Percentiles rank a stretch among this genome's conserved stretches.
These are phyloP conservation scores for Solanum pennellii DNA, from an alignment of 257 asterid genomes.

Conservation along the genomic window DNA sequence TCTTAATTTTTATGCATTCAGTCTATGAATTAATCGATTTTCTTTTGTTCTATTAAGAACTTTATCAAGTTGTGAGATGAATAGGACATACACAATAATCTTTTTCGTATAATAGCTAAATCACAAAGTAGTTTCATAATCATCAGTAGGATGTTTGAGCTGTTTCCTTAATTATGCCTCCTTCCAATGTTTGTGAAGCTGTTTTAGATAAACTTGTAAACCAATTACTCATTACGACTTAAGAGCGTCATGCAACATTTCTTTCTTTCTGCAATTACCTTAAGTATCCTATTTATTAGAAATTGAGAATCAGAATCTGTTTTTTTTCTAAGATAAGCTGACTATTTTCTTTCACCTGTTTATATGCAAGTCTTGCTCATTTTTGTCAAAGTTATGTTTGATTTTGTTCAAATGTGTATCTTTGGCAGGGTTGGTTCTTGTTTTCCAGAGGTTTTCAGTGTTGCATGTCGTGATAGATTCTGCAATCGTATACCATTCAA, in stretches of 20 bases:
- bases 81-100: background rate
- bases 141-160: background rate
- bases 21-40: background rate
- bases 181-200: background rate
- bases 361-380: background rate
- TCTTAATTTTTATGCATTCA: background rate
- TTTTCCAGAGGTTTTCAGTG: constrained; percentile 13
- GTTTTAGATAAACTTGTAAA: background rate
- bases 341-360: background rate
- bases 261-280: background rate
- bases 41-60: background rate
- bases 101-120: background rate
- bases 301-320: background rate
- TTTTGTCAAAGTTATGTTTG: background rate
- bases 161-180: background rate
- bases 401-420: background rate
- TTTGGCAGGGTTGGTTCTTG: constrained; percentile 43
- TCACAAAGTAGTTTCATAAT: background rate
- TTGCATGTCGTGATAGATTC: constrained; percentile 42
- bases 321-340: background rate
- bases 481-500: constrained; percentile 24
- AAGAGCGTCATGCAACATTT: background rate
- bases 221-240: background rate
- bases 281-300: background rate
- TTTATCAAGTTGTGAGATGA: background rate